Conservation (phyloP, 345 rosid species). For the Alliaria petiolata region DNA sequence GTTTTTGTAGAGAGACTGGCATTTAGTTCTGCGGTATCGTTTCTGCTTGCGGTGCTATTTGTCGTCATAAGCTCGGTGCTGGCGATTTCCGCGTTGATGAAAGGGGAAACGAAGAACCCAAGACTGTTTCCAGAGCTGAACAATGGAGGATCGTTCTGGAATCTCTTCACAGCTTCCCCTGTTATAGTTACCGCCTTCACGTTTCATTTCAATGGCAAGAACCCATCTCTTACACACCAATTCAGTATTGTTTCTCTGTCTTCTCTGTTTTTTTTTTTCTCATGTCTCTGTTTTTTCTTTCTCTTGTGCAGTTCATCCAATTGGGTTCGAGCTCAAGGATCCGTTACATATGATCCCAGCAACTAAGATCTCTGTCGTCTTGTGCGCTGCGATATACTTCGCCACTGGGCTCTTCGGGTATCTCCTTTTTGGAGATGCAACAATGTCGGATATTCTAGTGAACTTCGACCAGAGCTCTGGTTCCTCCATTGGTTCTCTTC, state of each 20-base stretch:
- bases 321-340: slow-evolving; percentile 62
- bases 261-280: background rate
- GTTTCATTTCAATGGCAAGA: slow-evolving; percentile 86
- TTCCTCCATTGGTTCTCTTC: slow-evolving; percentile 52
- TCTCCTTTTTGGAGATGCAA: slow-evolving; percentile 75
- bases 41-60: slow-evolving; percentile 62
- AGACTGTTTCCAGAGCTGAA: slow-evolving; percentile 57
- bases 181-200: slow-evolving; percentile 93
- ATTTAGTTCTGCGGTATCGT: slow-evolving; percentile 25
- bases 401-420: slow-evolving; percentile 70
- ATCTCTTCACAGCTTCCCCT: slow-evolving; percentile 86
- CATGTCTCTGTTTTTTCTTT: slow-evolving; percentile 3
- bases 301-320: slow-evolving; percentile 69
- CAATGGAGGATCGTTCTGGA: slow-evolving; percentile 50
- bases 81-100: slow-evolving; percentile 52
- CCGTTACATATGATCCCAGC: slow-evolving; percentile 61
- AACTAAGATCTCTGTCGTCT: slow-evolving; percentile 49
- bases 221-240: background rate
- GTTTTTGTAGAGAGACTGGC: slow-evolving; percentile 20
- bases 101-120: slow-evolving; percentile 58
- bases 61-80: slow-evolving; percentile 63
- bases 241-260: background rate
- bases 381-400: slow-evolving; percentile 65
- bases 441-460: slow-evolving; percentile 70
- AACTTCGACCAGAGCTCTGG: slow-evolving; percentile 65